Conservation (phyloP, 1,139 yeast genomes). For the Yamadazyma kanchanaburiensis region DNA sequence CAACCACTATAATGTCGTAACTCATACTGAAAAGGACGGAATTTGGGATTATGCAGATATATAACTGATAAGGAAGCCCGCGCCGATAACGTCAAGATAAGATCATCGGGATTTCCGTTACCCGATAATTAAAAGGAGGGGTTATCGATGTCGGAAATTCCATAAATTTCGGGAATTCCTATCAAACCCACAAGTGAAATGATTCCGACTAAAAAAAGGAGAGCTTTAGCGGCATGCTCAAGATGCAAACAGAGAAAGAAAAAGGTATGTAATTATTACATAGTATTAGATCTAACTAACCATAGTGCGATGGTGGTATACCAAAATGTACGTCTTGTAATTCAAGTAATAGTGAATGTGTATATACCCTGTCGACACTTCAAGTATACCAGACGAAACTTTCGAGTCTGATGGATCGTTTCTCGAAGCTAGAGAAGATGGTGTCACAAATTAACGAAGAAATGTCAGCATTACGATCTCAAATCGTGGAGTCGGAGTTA, state of each 20-base stretch:
- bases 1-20: conserved; percentile 13
- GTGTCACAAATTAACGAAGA: conserved; percentile 5
- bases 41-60: no score
- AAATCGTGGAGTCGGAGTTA: conserved; percentile 3
- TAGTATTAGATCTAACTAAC: conserved; percentile 1
- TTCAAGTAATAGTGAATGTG: conserved; percentile 4
- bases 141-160: neutral
- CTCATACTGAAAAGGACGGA: no score
- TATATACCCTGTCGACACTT: conserved; percentile 5
- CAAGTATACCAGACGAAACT: conserved; percentile 7
- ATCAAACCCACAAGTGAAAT: neutral
- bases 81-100: no score
- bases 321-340: conserved; percentile 10
- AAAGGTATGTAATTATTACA: conserved; percentile 7
- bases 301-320: conserved; percentile 8
- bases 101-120: conserved; percentile 1
- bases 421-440: conserved; percentile 6
- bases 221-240: conserved; percentile 11
- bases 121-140: neutral
- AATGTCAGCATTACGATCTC: conserved; percentile 6
- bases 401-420: conserved; percentile 5
- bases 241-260: conserved; percentile 13
- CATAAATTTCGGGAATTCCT: neutral
- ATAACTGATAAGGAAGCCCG: no score
- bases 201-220: conserved; percentile 5